These are phyloP conservation scores for Mycena sp. DNA, from an alignment of 1,284 basidiomycete species.

Conservation along the genomic window DNA sequence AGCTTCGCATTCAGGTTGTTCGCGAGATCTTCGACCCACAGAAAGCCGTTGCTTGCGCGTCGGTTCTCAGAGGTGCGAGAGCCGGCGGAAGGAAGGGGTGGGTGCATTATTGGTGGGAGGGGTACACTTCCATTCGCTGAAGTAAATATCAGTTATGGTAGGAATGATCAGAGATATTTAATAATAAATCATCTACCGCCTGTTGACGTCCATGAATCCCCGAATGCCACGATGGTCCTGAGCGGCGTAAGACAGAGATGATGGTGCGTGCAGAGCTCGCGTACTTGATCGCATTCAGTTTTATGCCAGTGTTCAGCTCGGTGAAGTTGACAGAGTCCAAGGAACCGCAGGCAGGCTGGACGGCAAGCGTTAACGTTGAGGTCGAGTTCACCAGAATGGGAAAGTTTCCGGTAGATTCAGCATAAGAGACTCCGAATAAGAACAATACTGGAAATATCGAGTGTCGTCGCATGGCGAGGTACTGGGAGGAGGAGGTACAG, in stretches of 20 bases:
- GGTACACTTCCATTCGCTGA: slow-evolving; percentile 43
- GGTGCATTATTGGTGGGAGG: slow-evolving; percentile 41
- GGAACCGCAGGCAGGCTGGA: slow-evolving; percentile 36
- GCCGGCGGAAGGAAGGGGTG: slow-evolving; percentile 42
- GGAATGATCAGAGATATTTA: not conserved
- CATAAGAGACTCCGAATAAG: not conserved
- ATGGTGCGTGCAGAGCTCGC: not conserved
- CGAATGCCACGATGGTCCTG: slow-evolving; percentile 41
- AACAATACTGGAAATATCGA: not conserved
- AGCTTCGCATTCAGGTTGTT: slow-evolving; percentile 40
- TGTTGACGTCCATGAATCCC: slow-evolving; percentile 43
- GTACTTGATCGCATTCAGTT: slow-evolving; percentile 30
- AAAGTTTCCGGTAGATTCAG: slow-evolving; percentile 20
- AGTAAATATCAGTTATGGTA: not conserved
- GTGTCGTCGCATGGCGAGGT: not conserved
- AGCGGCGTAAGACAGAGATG: too few relatives aligned
- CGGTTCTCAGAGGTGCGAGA: slow-evolving; percentile 37
- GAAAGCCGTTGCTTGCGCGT: slow-evolving; percentile 41
- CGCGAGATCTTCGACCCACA: slow-evolving; percentile 42
- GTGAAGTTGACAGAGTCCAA: slow-evolving; percentile 35
- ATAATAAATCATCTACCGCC: slow-evolving; percentile 27
- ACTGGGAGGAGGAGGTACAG: too few relatives aligned
- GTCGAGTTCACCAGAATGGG: slow-evolving; percentile 38
- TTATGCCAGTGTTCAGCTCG: slow-evolving; percentile 39
- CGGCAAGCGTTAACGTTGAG: slow-evolving; percentile 35